Evolutionary conservation across 2,329 filamentous ascomycete species (phyloP), one percentile per base, ranked within the genome.

Genomic region (Paraphoma sp.): DNA sequence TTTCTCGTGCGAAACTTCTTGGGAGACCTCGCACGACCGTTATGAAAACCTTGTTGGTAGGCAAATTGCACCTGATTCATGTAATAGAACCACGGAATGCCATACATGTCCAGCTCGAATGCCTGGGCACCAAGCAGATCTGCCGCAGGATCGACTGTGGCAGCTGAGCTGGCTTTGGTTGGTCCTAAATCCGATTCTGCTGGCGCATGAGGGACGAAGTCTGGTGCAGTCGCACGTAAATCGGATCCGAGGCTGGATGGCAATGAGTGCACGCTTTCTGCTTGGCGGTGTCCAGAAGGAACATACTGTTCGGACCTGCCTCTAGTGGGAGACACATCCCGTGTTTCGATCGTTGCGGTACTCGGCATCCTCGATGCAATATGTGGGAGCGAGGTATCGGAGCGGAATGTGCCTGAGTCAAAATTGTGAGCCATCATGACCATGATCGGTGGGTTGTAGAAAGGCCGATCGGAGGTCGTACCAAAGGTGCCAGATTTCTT

Each of bases 161-260:
- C 31, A 11, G 23, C 33, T 31, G 56, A 28, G 42, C 10, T n/a
- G 4, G 41, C 45, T 12, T 46, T 42, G 10, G 53, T 10, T 5
- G 5, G 18, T 23, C 38, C 23, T 28, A 29, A 23, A 6, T 36
- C 16, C 10, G 41, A 18, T 16, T 23, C 12, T 18, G 36, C 9
- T 4, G 16, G 18, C 29, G 44, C 36, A 9, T 58, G 54, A 33
- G 73, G 73, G 36, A 74, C 54, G 29, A 76, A 76, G 16, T 67
- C 70, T 6, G 64, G 55, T 4, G 72, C 73, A 33, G 71, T 75
- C 11, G 73, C 63, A 33, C 73, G 68, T 17, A 76, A 58, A 18
- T 68, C 64, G 0, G 71, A 73, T 9, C 53, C 31, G 23, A 49
- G 33, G 52, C 54, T 67, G 28, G 64, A 66, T 17, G 56, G 57